Evolutionary conservation across 805 yeast species (phyloP), one percentile per base, ranked within the genome.

Genomic region (Candida oleophila): DNA sequence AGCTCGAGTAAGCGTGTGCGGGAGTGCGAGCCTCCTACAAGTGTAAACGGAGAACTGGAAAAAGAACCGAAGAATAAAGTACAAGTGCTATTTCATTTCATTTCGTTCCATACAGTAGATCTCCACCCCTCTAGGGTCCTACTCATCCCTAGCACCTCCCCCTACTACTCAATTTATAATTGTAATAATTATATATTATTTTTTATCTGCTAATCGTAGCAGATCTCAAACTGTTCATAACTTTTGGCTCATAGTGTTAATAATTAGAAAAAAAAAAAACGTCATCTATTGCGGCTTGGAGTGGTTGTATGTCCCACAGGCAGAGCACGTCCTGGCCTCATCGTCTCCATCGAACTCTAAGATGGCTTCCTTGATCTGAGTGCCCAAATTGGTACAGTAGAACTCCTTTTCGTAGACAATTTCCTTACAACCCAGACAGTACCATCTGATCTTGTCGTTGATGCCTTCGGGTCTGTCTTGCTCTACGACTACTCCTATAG

Each of bases 401-500:
- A 91, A 89, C 46, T 77, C 81, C 19, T 71, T 74, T 62, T 89
- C 91, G 59, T 83, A 80, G 1, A 87, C 84, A 11, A 83, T 69
- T 33, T 77, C 77, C 46, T 66, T 68, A 68, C 97, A 91, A 14
- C 72, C 71, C 5, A 78, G 66, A 57, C 97, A 91, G 61, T 91
- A 91, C 97, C 97, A 91, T 56, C 97, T 76, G 56, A 90, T 71
- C 51, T 79, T 78, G 62, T 91, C 97, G 49, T 78, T 73, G 19
- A 77, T 69, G 1, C 80, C 88, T 42, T 69, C 70, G 0, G 96
- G 96, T 54, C 97, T 75, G 61, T 89, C 96, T 65, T 91, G 97
- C 59, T 91, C 97, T 15, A 91, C 86, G 2, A 91, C 97, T 38
- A 91, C 71, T 0, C 97, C 97, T 15, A 91, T 83, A 0, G 97